Evolutionary conservation across 2,329 filamentous ascomycete species (phyloP).

Genomic region (Cladosporium velox): DNA sequence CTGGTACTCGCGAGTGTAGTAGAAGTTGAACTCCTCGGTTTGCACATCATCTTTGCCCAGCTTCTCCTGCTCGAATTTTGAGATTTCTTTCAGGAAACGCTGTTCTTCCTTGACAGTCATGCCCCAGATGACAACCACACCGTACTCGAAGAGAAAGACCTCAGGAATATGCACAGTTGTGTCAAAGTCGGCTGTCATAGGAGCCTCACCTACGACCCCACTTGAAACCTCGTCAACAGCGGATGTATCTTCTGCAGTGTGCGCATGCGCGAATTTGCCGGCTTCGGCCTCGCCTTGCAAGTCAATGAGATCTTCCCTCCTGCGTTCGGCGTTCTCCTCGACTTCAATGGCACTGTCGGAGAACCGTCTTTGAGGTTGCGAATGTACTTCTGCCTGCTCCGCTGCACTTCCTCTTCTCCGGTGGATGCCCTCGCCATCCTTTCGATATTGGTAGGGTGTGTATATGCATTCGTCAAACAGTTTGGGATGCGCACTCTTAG

Average conservation of each 20-base stretch:
- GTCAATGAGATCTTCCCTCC: constrained; percentile 41
- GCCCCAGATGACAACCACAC: constrained; percentile 97
- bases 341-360: constrained; percentile 72
- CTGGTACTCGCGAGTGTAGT: constrained; percentile 97
- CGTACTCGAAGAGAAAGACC: constrained; percentile 95
- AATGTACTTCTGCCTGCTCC: constrained; percentile 38
- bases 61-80: constrained; percentile 92
- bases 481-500: constrained; percentile 80
- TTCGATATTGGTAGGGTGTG: constrained; percentile 79
- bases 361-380: constrained; percentile 63
- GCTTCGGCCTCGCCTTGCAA: constrained; percentile 25
- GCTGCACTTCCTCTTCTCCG: constrained; percentile 26
- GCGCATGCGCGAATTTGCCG: not conserved
- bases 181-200: constrained; percentile 71
- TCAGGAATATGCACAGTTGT: constrained; percentile 88
- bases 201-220: constrained; percentile 22
- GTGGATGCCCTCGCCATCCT: constrained; percentile 39
- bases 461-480: constrained; percentile 98
- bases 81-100: constrained; percentile 87
- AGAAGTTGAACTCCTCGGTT: constrained; percentile 98
- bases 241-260: constrained; percentile 16
- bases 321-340: constrained; percentile 50
- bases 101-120: constrained; percentile 91
- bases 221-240: constrained; percentile 8
- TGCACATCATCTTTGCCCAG: constrained; percentile 85